Evolutionary conservation across 192 early-diverging fungal species (phyloP).

Genomic region (Globomyces pollinis-pini): DNA sequence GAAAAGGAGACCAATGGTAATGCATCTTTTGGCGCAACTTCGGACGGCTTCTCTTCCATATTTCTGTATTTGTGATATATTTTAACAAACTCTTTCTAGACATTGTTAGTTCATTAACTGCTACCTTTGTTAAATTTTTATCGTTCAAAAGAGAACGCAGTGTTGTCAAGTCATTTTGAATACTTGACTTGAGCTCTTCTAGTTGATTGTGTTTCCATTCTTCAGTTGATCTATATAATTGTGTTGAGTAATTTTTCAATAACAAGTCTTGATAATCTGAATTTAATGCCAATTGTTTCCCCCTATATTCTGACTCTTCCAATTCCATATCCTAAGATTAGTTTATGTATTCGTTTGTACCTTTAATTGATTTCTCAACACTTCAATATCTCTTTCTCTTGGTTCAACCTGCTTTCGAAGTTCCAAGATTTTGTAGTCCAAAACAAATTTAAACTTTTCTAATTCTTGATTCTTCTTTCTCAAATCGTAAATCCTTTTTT

Average conservation of each 20-base stretch:
- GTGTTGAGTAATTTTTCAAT: constrained; percentile 38
- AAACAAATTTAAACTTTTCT: constrained; percentile 57
- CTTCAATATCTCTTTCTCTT: constrained; percentile 41
- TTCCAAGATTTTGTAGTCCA: constrained; percentile 54
- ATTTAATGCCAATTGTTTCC: constrained; percentile 29
- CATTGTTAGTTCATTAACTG: constrained; percentile 6
- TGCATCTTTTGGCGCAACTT: constrained; percentile 14
- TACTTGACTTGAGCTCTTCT: not conserved
- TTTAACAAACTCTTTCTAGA: not conserved
- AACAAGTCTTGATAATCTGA: constrained; percentile 34
- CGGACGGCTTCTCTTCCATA: constrained; percentile 11
- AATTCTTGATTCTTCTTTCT: constrained; percentile 56
- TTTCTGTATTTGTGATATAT: constrained; percentile 10
- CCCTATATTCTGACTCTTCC: constrained; percentile 41
- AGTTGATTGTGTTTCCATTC: constrained; percentile 18
- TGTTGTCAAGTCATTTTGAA: not conserved
- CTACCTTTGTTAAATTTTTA: not conserved
- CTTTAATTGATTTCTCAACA: constrained; percentile 36
- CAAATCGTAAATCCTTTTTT: constrained; percentile 51
- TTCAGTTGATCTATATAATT: constrained; percentile 12
- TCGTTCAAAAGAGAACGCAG: not conserved
- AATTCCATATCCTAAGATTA: constrained; percentile 43
- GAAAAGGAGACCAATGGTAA: not conserved
- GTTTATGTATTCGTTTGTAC: constrained; percentile 3
- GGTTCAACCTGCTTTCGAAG: constrained; percentile 50